Percentiles rank a stretch among this genome's conserved stretches.
Evolutionary conservation across 768 basidiomycete species (phyloP).

Genomic region (Mycena capillaripes): DNA sequence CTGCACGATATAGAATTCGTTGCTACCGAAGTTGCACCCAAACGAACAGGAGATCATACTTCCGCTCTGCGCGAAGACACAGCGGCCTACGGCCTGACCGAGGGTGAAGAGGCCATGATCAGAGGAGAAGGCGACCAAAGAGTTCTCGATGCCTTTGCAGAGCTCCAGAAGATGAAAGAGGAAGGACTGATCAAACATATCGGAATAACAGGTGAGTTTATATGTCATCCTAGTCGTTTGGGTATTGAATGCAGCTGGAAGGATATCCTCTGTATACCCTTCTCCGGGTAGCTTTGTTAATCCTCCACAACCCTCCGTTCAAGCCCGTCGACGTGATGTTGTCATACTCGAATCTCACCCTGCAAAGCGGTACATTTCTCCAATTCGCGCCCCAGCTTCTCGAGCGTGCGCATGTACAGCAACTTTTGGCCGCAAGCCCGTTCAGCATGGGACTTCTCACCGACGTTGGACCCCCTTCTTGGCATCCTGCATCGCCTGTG

Average conservation of each 20-base stretch:
- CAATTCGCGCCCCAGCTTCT: conserved; percentile 70
- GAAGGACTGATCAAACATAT: conserved; percentile 81
- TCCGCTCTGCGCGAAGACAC: conserved; percentile 67
- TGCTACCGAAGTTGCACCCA: conserved; percentile 63
- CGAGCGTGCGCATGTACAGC: conserved; percentile 73
- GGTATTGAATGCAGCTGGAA: conserved; percentile 44
- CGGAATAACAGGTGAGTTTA: conserved; percentile 79
- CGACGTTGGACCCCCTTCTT: conserved; percentile 62
- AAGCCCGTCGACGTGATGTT: conserved; percentile 84
- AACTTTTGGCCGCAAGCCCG: conserved; percentile 85
- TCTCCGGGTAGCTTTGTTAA: conserved; percentile 84
- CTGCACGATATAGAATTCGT: conserved; percentile 91
- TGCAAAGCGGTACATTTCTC: conserved; percentile 77
- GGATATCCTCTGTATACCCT: conserved; percentile 88
- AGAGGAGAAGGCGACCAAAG: conserved; percentile 80
- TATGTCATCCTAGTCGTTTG: neutral
- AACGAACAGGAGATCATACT: conserved; percentile 67
- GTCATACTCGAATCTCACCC: conserved; percentile 84
- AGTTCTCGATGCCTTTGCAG: conserved; percentile 76
- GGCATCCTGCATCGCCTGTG: conserved; percentile 82
- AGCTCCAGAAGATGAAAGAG: conserved; percentile 76
- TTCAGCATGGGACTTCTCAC: conserved; percentile 88
- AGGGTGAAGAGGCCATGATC: conserved; percentile 68
- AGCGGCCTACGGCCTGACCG: conserved; percentile 73
- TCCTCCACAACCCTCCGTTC: conserved; percentile 75